Conservation (phyloP, 805 yeast genomes). For the Wickerhamiella nectarea region DNA sequence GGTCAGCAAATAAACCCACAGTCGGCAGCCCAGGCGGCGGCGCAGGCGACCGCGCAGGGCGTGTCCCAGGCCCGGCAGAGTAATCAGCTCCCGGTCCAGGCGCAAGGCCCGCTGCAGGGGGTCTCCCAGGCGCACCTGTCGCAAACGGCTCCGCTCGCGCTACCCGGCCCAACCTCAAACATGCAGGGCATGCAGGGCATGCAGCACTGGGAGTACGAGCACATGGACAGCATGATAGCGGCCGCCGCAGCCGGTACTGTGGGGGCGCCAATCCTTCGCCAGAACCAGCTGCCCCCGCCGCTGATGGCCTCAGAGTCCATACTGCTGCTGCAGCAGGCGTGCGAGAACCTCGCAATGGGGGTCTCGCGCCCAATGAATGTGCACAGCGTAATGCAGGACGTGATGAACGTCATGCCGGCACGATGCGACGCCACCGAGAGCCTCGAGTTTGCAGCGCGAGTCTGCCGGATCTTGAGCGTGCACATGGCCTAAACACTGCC, state of each 20-base stretch:
- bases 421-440: constrained; percentile 4
- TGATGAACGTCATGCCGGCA: background rate
- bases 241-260: background rate
- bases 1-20: too few relatives aligned
- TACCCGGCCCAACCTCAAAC: constrained; percentile 4
- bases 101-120: too few relatives aligned
- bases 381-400: constrained; percentile 2
- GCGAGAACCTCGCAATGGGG: constrained; percentile 1
- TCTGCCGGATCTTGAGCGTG: constrained; percentile 2
- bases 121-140: too few relatives aligned
- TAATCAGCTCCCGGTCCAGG: too few relatives aligned
- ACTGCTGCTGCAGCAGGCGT: constrained; percentile 4
- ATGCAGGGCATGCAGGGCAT: background rate
- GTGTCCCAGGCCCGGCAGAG: too few relatives aligned
- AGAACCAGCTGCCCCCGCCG: background rate
- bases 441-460: constrained; percentile 6
- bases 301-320: background rate
- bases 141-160: too few relatives aligned
- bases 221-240: background rate
- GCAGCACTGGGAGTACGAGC: background rate
- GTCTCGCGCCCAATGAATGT: constrained; percentile 6
- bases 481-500: background rate
- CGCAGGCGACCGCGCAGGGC: background rate
- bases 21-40: too few relatives aligned
- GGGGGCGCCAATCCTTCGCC: background rate